These are phyloP conservation scores for Pseudopyricularia javanii DNA, from an alignment of 2,329 filamentous ascomycete species.

Conservation along the genomic window DNA sequence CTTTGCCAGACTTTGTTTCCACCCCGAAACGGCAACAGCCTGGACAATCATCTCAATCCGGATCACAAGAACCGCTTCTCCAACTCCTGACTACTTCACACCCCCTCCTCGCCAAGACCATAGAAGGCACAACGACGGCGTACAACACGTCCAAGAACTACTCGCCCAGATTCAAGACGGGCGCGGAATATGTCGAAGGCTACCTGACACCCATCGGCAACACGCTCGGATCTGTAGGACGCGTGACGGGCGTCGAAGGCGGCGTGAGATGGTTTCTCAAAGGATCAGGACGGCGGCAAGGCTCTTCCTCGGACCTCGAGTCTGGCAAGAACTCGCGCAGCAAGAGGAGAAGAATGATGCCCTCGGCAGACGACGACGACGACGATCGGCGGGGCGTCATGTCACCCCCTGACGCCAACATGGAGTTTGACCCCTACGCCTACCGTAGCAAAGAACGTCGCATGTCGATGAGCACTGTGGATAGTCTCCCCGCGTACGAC, in stretches of 20 bases:
- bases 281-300: slow-evolving; percentile 6
- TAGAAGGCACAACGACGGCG: slow-evolving; percentile 71
- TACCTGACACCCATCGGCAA: slow-evolving; percentile 79
- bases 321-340: slow-evolving; percentile 30
- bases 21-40: slow-evolving; percentile 31
- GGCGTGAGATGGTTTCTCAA: slow-evolving; percentile 73
- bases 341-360: slow-evolving; percentile 44
- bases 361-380: slow-evolving; percentile 4
- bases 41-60: not conserved
- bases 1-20: slow-evolving; percentile 47
- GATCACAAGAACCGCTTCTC: slow-evolving; percentile 58
- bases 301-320: slow-evolving; percentile 33
- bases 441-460: slow-evolving; percentile 30
- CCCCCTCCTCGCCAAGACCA: slow-evolving; percentile 72
- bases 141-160: slow-evolving; percentile 86
- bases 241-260: slow-evolving; percentile 77
- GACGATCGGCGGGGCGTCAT: slow-evolving; percentile 5
- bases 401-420: not conserved
- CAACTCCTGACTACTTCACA: slow-evolving; percentile 81
- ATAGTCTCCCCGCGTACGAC: slow-evolving; percentile 75
- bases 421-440: slow-evolving; percentile 10
- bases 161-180: slow-evolving; percentile 77
- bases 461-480: slow-evolving; percentile 55
- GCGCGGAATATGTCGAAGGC: slow-evolving; percentile 82
- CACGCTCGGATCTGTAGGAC: slow-evolving; percentile 72